Evolutionary conservation across 2,329 filamentous ascomycete species (phyloP).

Genomic region (Gremmenia infestans): DNA sequence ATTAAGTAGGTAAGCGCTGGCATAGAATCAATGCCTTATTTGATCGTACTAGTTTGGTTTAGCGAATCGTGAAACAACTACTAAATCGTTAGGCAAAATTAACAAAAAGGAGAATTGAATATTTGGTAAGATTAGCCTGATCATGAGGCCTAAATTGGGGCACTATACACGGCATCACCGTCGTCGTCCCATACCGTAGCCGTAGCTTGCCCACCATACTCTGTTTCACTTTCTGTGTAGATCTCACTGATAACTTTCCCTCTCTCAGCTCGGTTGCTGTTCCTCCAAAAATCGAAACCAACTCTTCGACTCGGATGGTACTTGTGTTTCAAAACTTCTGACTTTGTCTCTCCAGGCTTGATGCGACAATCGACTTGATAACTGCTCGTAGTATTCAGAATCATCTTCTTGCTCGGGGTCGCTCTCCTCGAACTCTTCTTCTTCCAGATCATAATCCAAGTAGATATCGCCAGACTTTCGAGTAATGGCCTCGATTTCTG

Average conservation of each 20-base stretch:
- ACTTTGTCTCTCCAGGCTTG: background rate
- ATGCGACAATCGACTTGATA: background rate
- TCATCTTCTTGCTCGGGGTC: background rate
- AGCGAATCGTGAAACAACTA: too few relatives aligned
- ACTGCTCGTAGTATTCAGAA: background rate
- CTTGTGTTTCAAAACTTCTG: background rate
- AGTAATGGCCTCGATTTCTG: background rate
- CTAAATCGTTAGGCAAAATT: too few relatives aligned
- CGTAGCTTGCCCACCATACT: background rate
- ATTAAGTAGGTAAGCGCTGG: too few relatives aligned
- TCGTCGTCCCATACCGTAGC: background rate
- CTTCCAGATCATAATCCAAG: background rate
- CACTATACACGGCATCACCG: too few relatives aligned
- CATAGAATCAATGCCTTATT: too few relatives aligned
- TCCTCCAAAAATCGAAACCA: background rate
- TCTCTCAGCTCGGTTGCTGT: background rate
- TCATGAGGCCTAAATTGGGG: too few relatives aligned
- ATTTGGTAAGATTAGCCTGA: too few relatives aligned
- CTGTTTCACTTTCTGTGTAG: background rate
- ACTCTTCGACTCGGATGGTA: background rate
- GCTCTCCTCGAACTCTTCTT: background rate
- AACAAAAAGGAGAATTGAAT: too few relatives aligned
- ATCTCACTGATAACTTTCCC: background rate
- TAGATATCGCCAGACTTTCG: background rate
- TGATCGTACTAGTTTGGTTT: too few relatives aligned